Percentiles rank a stretch among this genome's conserved stretches.
phyloP scores from a whole-genome alignment of 2,329 filamentous ascomycete species.

The Hysterium pulicare region DNA sequence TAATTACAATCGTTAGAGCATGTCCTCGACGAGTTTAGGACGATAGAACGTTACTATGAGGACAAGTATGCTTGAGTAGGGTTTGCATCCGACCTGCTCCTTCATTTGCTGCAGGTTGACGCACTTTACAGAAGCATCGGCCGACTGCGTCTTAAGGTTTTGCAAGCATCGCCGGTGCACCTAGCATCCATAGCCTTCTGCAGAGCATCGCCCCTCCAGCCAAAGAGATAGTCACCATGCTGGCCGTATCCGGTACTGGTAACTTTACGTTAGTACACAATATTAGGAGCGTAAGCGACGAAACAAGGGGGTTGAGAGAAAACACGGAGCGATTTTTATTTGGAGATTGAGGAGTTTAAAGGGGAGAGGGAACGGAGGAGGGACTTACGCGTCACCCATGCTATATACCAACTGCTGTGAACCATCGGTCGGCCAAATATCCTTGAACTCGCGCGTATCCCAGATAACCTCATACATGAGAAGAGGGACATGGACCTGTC shows the following conservation, averaged over 20 bases:
- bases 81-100: neutral
- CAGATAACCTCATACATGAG: conserved; percentile 48
- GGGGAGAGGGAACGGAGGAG: too few relatives aligned
- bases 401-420: conserved; percentile 25
- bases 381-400: conserved; percentile 36
- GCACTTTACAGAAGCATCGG: neutral
- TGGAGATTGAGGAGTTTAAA: neutral
- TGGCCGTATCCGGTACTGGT: conserved; percentile 23
- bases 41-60: neutral
- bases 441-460: conserved; percentile 35
- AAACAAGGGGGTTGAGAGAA: too few relatives aligned
- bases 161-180: conserved; percentile 29
- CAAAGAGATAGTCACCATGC: conserved; percentile 24
- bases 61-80: too few relatives aligned
- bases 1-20: too few relatives aligned
- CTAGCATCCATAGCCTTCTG: conserved; percentile 7
- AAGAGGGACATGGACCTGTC: conserved; percentile 38
- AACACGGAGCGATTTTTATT: too few relatives aligned
- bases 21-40: neutral
- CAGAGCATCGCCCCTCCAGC: conserved; percentile 17
- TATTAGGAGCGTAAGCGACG: neutral
- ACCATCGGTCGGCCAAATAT: conserved; percentile 20
- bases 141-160: conserved; percentile 20
- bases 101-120: neutral
- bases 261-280: neutral